Base-by-base conservation (phyloP, 148 eudicot species). In the Rhododendron henanense region DNA sequence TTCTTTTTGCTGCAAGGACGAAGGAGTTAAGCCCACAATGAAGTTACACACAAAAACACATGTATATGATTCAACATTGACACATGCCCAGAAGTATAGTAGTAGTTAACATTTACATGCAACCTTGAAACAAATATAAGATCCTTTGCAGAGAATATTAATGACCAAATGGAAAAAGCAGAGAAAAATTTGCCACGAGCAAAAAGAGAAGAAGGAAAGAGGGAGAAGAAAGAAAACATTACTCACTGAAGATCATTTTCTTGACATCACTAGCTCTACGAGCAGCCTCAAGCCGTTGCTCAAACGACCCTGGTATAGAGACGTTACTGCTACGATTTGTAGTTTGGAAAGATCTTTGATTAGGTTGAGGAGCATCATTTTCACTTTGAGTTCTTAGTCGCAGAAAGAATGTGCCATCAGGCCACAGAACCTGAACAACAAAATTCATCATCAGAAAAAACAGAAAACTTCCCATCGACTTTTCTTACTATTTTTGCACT, bases 251-350 rank as follows among this genome's bases (percentile, higher is more conserved):
- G 79, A 97, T 88, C 92, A 94, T 91, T 81, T 97, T 92, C 90
- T 94, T 95, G 83, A 97, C 93, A 86, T 92, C 90, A 88, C 93
- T 94, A 86, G 99, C 98, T 91, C 98, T 91, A 81, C 99, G 94
- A 88, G 95, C 91, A 57, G 96, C 99, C 91, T 95, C 99, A 83
- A 95, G 98, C 85, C 94, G 95, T 85, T 86, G 88, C 94, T 97
- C 96, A 88, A 97, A 97, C 63, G 98, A 90, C 83, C 88, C 90
- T 37, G 92, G 90, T 85, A 85, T 91, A 85, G 87, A 84, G 74
- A 71, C 73, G 45, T 85, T 94, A 86, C 89, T 83, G 51, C 92
- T 78, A 78, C 79, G 84, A 63, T 89, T 88, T 83, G 93, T 87
- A 81, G 87, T 93, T 89, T 89, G 91, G 45, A 87, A 91, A 84